Conservation (phyloP, 2,329 filamentous ascomycete species). For the Hypomyces rosellus region DNA sequence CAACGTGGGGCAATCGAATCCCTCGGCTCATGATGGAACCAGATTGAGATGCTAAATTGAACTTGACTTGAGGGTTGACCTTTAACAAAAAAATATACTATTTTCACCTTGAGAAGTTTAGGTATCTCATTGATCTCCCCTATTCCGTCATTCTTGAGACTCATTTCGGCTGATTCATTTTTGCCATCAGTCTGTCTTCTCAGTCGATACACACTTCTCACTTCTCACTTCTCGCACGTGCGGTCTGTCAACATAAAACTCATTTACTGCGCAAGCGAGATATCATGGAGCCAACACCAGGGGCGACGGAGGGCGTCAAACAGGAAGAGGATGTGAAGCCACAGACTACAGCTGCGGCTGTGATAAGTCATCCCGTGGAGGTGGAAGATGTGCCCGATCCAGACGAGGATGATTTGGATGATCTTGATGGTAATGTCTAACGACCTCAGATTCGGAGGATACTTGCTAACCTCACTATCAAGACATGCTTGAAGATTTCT, state of each 20-base stretch:
- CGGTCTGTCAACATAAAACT: slow-evolving; percentile 1
- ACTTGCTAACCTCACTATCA: slow-evolving; percentile 7
- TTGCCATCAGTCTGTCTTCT: too few relatives aligned
- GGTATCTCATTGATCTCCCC: too few relatives aligned
- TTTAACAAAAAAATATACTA: too few relatives aligned
- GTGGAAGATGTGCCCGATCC: slow-evolving; percentile 69
- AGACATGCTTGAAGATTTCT: slow-evolving; percentile 94
- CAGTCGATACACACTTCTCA: neutral
- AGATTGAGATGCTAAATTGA: too few relatives aligned
- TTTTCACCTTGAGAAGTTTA: too few relatives aligned
- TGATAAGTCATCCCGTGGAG: slow-evolving; percentile 13
- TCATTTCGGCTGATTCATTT: too few relatives aligned
- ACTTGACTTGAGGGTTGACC: too few relatives aligned
- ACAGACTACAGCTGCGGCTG: slow-evolving; percentile 8
- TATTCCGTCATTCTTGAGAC: too few relatives aligned
- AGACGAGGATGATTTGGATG: slow-evolving; percentile 86
- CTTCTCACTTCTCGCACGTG: slow-evolving; percentile 10
- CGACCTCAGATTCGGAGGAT: neutral
- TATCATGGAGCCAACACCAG: slow-evolving; percentile 16
- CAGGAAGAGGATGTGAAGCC: slow-evolving; percentile 14
- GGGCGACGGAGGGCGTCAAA: slow-evolving; percentile 17
- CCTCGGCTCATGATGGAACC: too few relatives aligned
- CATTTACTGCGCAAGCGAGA: slow-evolving; percentile 13
- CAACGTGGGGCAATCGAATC: slow-evolving; percentile 2
- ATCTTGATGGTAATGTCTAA: slow-evolving; percentile 66